A percentile compares a stretch with the other conserved stretches of the same genome.
Evolutionary conservation across 2,329 filamentous ascomycete genomes (phyloP).

Genomic region (Ramularia collo-cygni): DNA sequence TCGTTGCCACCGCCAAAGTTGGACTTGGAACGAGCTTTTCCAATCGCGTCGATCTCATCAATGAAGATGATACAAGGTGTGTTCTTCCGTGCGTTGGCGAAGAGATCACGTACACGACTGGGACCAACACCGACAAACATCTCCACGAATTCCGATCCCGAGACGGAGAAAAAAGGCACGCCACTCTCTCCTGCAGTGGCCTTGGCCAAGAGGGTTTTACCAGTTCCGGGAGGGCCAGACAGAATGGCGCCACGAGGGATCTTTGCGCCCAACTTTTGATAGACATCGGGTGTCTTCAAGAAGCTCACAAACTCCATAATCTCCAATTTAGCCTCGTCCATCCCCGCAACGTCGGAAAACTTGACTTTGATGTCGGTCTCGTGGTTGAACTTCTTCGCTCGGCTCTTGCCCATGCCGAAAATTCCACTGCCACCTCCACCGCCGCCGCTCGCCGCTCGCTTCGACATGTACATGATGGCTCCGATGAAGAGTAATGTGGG

Average conservation of each 20-base stretch:
- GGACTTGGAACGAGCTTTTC: conserved; percentile 77
- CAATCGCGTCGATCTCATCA: conserved; percentile 97
- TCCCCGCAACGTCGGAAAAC: conserved; percentile 91
- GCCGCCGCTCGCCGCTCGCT: conserved; percentile 60
- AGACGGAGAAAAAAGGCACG: conserved; percentile 97
- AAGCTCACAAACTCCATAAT: conserved; percentile 99
- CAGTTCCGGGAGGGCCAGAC: conserved; percentile 94
- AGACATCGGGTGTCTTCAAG: conserved; percentile 85
- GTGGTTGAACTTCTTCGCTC: conserved; percentile 95
- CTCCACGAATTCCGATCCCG: conserved; percentile 97
- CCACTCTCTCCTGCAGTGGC: conserved; percentile 94
- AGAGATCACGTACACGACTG: conserved; percentile 88
- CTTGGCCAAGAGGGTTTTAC: conserved; percentile 96
- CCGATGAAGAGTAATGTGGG: conserved; percentile 83
- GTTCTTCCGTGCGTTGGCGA: conserved; percentile 89
- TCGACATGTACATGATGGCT: conserved; percentile 70
- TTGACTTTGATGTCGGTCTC: conserved; percentile 96
- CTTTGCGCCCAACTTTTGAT: conserved; percentile 91
- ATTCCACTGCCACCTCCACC: conserved; percentile 66
- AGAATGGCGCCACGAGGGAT: conserved; percentile 95
- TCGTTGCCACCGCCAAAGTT: conserved; percentile 89
- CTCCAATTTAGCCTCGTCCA: conserved; percentile 96
- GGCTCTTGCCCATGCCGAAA: conserved; percentile 93
- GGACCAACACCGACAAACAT: conserved; percentile 99
- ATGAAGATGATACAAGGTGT: conserved; percentile 99